A percentile compares a stretch with the other conserved stretches of the same genome.
Evolutionary conservation across 345 rosid genomes (phyloP).

Genomic region (Boechera retrofracta): DNA sequence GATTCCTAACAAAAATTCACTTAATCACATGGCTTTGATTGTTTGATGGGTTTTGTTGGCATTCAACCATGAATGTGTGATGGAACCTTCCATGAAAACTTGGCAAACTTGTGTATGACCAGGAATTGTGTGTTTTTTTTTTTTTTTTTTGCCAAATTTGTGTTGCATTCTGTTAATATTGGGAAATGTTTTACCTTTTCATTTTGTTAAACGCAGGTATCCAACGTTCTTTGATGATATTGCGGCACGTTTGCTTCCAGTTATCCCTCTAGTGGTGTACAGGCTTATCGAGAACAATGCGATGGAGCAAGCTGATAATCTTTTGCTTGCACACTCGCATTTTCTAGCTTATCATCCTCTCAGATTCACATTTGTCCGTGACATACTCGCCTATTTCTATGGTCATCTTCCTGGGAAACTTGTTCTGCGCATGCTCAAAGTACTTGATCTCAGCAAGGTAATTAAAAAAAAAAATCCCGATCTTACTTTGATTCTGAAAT

Average conservation of each 20-base stretch:
- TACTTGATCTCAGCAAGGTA: constrained; percentile 93
- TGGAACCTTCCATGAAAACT: constrained; percentile 8
- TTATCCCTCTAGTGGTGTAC: constrained; percentile 89
- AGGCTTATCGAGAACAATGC: constrained; percentile 95
- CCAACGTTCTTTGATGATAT: constrained; percentile 97
- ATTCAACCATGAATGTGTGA: constrained; percentile 20
- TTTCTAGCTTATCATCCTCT: constrained; percentile 87
- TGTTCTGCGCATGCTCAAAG: constrained; percentile 68
- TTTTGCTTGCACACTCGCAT: constrained; percentile 60
- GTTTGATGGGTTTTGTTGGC: constrained; percentile 17
- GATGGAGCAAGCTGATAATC: constrained; percentile 71
- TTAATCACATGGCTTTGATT: constrained; percentile 21
- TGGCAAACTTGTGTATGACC: constrained; percentile 14
- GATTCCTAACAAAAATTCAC: constrained; percentile 4
- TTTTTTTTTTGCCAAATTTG: neutral
- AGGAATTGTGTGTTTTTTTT: constrained; percentile 9
- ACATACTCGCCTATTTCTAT: constrained; percentile 93
- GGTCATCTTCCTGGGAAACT: constrained; percentile 90
- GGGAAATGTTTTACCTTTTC: neutral
- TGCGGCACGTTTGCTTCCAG: constrained; percentile 89
- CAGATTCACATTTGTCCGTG: constrained; percentile 95
- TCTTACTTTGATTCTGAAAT: neutral
- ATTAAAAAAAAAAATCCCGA: neutral
- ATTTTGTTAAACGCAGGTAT: constrained; percentile 61
- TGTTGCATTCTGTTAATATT: constrained; percentile 13